phyloP scores from a whole-genome alignment of 106 monocot species.

The Dendrobium chrysotoxum region DNA sequence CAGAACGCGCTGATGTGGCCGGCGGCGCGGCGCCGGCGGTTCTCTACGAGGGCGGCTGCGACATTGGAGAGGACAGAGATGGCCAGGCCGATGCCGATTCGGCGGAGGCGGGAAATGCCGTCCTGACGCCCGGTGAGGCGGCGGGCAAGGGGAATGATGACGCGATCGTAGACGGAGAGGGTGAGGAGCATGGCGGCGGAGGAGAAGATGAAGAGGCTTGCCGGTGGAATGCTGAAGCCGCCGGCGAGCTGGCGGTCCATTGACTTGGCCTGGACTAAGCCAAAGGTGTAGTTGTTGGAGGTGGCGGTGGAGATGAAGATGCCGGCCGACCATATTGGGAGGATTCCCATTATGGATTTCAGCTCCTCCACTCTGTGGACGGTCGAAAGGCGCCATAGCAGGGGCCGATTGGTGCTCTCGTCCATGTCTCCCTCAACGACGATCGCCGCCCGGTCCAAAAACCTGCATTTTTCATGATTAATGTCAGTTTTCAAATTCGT shows the following conservation, averaged over 20 bases:
- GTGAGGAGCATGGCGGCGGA: slow-evolving; percentile 28
- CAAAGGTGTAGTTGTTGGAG: slow-evolving; percentile 60
- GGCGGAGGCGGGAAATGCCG: slow-evolving; percentile 50
- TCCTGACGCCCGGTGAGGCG: slow-evolving; percentile 34
- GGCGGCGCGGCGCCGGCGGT: slow-evolving; percentile 13
- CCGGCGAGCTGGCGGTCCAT: slow-evolving; percentile 56
- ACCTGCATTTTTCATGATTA: slow-evolving; percentile 20
- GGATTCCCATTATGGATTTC: slow-evolving; percentile 53
- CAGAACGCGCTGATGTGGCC: slow-evolving; percentile 45
- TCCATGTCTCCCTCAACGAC: slow-evolving; percentile 30
- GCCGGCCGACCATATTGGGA: slow-evolving; percentile 55
- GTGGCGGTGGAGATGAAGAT: slow-evolving; percentile 31
- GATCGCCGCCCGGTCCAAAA: slow-evolving; percentile 54
- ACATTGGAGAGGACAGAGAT: slow-evolving; percentile 37
- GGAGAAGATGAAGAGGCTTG: slow-evolving; percentile 47
- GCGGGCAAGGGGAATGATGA: slow-evolving; percentile 44
- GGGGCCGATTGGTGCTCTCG: slow-evolving; percentile 15
- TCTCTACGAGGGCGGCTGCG: slow-evolving; percentile 37
- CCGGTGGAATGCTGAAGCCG: slow-evolving; percentile 46
- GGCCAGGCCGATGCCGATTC: slow-evolving; percentile 50
- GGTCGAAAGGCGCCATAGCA: slow-evolving; percentile 44
- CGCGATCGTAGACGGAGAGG: slow-evolving; percentile 41
- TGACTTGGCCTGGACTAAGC: slow-evolving; percentile 47
- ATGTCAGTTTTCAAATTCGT: neutral
- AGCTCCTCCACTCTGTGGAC: slow-evolving; percentile 66